Evolutionary conservation across 164 flowering plant species (phyloP).

Genomic region (Magnolia changhungtana): DNA sequence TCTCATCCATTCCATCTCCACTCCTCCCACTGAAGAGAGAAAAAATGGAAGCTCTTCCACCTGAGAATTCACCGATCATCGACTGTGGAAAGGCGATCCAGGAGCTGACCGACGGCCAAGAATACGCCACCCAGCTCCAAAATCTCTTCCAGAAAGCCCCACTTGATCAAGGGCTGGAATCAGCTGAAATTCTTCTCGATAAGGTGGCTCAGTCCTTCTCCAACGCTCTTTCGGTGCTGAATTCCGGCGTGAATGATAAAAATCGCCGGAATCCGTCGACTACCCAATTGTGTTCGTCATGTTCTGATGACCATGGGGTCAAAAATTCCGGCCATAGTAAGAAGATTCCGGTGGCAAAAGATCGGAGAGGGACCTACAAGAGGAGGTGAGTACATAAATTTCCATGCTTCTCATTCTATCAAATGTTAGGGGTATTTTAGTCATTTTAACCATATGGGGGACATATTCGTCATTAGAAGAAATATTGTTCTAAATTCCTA

Average conservation of each 20-base stretch:
- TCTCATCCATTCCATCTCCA: neutral
- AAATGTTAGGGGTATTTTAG: neutral
- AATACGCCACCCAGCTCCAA: slow-evolving; percentile 1
- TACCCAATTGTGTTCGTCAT: neutral
- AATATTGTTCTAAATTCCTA: neutral
- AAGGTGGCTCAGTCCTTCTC: slow-evolving; percentile 3
- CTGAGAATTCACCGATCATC: neutral
- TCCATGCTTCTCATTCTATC: neutral
- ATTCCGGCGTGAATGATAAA: slow-evolving; percentile 4
- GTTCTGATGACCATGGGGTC: slow-evolving; percentile 2
- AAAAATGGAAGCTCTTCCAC: neutral
- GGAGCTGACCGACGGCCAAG: slow-evolving; percentile 2
- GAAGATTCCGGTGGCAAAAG: neutral
- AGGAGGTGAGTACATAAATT: slow-evolving; percentile 9
- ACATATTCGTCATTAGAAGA: no score
- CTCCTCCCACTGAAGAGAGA: neutral
- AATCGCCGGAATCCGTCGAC: slow-evolving; percentile 8
- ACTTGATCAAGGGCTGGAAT: neutral
- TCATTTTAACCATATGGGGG: neutral
- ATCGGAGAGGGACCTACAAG: slow-evolving; percentile 8
- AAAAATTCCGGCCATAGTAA: slow-evolving; percentile 8
- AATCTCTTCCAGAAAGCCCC: neutral
- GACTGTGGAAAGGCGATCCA: neutral
- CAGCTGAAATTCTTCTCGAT: neutral
- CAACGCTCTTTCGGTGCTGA: slow-evolving; percentile 6